Evolutionary conservation across 352 stramenopile species (phyloP).

Genomic region (Globisporangium sylvaticum): DNA sequence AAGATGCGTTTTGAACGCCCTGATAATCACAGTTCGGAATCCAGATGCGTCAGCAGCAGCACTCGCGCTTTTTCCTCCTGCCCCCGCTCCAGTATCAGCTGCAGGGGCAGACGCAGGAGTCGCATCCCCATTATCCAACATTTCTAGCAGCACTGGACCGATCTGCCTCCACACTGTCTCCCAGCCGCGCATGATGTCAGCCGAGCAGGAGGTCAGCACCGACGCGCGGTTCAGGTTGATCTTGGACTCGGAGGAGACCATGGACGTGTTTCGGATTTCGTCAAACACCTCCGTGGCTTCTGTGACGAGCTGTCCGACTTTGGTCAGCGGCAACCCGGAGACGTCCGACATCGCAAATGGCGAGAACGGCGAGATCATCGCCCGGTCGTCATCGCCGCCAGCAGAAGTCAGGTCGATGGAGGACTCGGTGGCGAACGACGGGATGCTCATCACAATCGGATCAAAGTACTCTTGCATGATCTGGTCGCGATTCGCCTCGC

Average conservation of each 20-base stretch:
- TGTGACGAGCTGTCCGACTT: conserved; percentile 38
- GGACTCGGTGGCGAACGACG: conserved; percentile 28
- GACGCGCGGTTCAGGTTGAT: conserved; percentile 45
- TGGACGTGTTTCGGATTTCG: conserved; percentile 57
- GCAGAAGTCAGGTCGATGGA: conserved; percentile 15
- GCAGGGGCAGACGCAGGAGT: neutral
- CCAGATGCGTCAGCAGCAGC: neutral
- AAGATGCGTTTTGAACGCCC: conserved; percentile 42
- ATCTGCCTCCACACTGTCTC: conserved; percentile 51
- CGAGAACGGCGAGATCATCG: neutral
- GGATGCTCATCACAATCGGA: conserved; percentile 29
- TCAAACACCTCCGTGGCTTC: conserved; percentile 53
- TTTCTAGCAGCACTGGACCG: conserved; percentile 40
- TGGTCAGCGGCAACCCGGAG: conserved; percentile 20
- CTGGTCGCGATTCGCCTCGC: conserved; percentile 26
- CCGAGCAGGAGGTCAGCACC: conserved; percentile 43
- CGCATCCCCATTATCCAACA: conserved; percentile 27
- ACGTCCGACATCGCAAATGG: conserved; percentile 5
- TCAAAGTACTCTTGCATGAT: conserved; percentile 73
- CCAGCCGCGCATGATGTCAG: conserved; percentile 46
- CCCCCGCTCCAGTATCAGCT: neutral
- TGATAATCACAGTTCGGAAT: conserved; percentile 25
- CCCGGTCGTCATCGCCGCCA: neutral
- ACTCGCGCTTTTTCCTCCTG: conserved; percentile 6
- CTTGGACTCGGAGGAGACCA: conserved; percentile 69